These are phyloP conservation scores for Staphylotrichum longicolle DNA, from an alignment of 495 filamentous ascomycete genomes.

Conservation along the genomic window DNA sequence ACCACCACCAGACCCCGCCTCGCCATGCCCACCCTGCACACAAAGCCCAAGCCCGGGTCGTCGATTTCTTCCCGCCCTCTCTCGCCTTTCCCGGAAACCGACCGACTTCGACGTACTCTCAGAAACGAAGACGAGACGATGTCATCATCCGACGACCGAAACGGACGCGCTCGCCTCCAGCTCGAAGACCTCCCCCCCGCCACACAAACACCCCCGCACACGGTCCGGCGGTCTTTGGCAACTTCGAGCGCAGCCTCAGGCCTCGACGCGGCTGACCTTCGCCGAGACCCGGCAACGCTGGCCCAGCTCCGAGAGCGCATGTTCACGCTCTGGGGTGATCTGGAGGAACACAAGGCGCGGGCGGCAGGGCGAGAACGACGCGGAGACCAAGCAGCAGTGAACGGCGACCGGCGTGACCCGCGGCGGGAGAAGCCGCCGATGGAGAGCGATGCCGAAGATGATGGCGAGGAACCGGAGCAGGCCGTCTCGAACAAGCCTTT, in stretches of 20 bases:
- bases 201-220: slow-evolving; percentile 19
- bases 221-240: slow-evolving; percentile 54
- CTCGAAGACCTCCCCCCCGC: slow-evolving; percentile 58
- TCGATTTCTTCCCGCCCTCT: slow-evolving; percentile 73
- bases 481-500: slow-evolving; percentile 52
- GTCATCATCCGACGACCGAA: slow-evolving; percentile 24
- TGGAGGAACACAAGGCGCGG: slow-evolving; percentile 63
- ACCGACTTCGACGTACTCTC: slow-evolving; percentile 49
- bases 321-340: slow-evolving; percentile 80
- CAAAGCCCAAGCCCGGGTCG: slow-evolving; percentile 62
- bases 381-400: slow-evolving; percentile 3
- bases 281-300: slow-evolving; percentile 46
- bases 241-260: slow-evolving; percentile 62
- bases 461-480: neutral
- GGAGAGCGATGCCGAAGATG: slow-evolving; percentile 30
- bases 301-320: slow-evolving; percentile 63
- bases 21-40: slow-evolving; percentile 60
- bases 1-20: slow-evolving; percentile 41
- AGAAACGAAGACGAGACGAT: slow-evolving; percentile 35
- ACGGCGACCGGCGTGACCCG: neutral
- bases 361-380: slow-evolving; percentile 13
- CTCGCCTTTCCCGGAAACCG: slow-evolving; percentile 52
- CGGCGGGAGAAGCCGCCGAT: slow-evolving; percentile 20
- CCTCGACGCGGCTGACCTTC: slow-evolving; percentile 67
- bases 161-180: slow-evolving; percentile 38